Percentiles rank a stretch among this genome's conserved stretches.
Evolutionary conservation across 202 grass and related monocot species (phyloP).

Genomic region (Elaeis oleifera): DNA sequence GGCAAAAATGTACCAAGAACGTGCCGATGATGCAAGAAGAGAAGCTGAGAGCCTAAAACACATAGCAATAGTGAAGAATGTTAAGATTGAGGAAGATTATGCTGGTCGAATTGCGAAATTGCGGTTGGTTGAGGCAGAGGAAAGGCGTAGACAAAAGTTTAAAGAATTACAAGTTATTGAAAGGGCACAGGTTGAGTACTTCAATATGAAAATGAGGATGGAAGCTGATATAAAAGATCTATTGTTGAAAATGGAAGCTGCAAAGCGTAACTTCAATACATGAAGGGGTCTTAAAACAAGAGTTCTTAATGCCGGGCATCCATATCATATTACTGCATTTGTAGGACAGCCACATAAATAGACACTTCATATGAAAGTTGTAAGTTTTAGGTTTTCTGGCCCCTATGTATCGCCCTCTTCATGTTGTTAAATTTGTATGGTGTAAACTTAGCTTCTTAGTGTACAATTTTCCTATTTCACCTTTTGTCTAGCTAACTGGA

Average conservation of each 20-base stretch:
- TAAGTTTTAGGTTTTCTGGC: not conserved
- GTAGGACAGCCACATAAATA: constrained; percentile 10
- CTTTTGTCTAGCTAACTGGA: constrained; percentile 6
- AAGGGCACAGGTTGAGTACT: constrained; percentile 53
- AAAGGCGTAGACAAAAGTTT: constrained; percentile 49
- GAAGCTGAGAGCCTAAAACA: constrained; percentile 49
- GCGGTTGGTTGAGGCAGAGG: constrained; percentile 49
- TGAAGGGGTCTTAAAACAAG: not conserved
- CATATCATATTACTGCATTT: constrained; percentile 3
- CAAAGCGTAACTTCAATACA: constrained; percentile 53
- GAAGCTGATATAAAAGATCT: constrained; percentile 66
- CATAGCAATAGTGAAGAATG: constrained; percentile 47
- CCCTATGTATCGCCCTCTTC: not conserved
- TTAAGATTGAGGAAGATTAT: constrained; percentile 63
- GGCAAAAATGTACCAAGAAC: constrained; percentile 86
- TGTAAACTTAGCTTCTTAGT: constrained; percentile 1
- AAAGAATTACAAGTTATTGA: constrained; percentile 73
- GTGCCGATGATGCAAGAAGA: constrained; percentile 64
- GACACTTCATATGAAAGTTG: constrained; percentile 6
- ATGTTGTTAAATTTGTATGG: constrained; percentile 1
- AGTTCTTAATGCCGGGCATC: not conserved
- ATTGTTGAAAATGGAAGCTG: constrained; percentile 76
- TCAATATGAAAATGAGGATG: constrained; percentile 81
- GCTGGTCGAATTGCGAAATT: constrained; percentile 39
- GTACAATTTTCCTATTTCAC: not conserved